A percentile compares a stretch with the other conserved stretches of the same genome.
These are phyloP conservation scores for Tanacetum coccineum DNA, from an alignment of 129 eudicot species.

Conservation along the genomic window DNA sequence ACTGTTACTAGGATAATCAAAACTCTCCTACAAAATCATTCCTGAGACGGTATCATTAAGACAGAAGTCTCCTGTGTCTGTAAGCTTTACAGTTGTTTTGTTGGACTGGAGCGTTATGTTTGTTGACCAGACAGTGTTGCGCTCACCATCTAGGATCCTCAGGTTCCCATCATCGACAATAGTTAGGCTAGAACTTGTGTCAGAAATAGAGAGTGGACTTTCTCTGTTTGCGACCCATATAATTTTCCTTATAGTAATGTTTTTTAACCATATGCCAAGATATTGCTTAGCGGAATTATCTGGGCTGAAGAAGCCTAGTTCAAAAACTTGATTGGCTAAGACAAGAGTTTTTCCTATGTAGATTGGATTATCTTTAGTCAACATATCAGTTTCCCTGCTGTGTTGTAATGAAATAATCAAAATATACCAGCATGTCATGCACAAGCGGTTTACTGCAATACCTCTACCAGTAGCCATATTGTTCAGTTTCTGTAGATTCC, in stretches of 20 bases:
- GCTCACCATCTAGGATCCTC: conserved; percentile 18
- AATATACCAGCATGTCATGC: not conserved
- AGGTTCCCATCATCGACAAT: conserved; percentile 24
- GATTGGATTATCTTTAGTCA: conserved; percentile 17
- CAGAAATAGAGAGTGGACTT: conserved; percentile 13
- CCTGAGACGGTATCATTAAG: conserved; percentile 19
- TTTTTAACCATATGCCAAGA: conserved; percentile 32
- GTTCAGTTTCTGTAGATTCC: not conserved
- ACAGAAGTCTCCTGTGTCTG: conserved; percentile 22
- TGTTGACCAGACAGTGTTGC: conserved; percentile 23
- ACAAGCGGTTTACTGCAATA: not conserved
- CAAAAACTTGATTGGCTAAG: conserved; percentile 21
- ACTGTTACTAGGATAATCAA: conserved; percentile 27
- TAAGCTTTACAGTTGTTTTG: conserved; percentile 14
- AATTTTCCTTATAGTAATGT: not conserved
- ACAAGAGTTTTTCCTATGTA: conserved; percentile 18
- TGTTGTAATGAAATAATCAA: not conserved
- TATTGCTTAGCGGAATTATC: conserved; percentile 20
- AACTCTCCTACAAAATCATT: conserved; percentile 31
- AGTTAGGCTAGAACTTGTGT: conserved; percentile 6
- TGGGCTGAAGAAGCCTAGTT: conserved; percentile 33
- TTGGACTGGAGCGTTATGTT: conserved; percentile 2
- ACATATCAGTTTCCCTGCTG: conserved; percentile 1
- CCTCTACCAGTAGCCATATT: not conserved
- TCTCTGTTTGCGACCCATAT: conserved; percentile 32